Conservation (phyloP, 331 rosid genomes). For the Telfairia occidentalis region DNA sequence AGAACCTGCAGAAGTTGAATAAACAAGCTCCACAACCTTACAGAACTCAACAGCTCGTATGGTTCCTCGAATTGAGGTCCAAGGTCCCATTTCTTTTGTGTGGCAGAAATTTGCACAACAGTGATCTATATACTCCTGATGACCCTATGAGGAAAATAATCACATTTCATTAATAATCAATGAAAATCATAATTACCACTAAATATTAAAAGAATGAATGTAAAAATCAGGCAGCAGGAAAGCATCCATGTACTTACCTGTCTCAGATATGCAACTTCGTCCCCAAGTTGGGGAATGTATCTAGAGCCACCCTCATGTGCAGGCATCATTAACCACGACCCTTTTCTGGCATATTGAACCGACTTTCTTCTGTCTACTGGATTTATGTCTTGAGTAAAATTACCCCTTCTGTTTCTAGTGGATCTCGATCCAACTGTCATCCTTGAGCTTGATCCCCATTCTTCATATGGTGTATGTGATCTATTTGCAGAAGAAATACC, state of each 20-base stretch:
- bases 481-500: conserved; percentile 26
- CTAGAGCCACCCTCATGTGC: conserved; percentile 82
- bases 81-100: conserved; percentile 62
- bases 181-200: not conserved
- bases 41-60: conserved; percentile 74
- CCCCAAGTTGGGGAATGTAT: conserved; percentile 91
- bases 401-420: conserved; percentile 63
- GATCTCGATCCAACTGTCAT: conserved; percentile 76
- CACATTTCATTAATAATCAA: conserved; percentile 3
- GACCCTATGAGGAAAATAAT: conserved; percentile 54
- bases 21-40: conserved; percentile 53
- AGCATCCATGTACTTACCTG: conserved; percentile 46
- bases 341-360: conserved; percentile 43
- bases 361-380: conserved; percentile 49
- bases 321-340: conserved; percentile 76
- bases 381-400: conserved; percentile 39
- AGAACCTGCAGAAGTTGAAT: conserved; percentile 75
- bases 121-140: conserved; percentile 67
- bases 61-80: conserved; percentile 47
- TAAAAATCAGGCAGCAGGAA: conserved; percentile 2
- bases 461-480: conserved; percentile 41
- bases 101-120: conserved; percentile 27
- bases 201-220: not conserved
- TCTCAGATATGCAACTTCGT: conserved; percentile 81
- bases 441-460: conserved; percentile 59